Base-by-base conservation (phyloP, 768 basidiomycete genomes). In the Strobilomyces dryophilus region DNA sequence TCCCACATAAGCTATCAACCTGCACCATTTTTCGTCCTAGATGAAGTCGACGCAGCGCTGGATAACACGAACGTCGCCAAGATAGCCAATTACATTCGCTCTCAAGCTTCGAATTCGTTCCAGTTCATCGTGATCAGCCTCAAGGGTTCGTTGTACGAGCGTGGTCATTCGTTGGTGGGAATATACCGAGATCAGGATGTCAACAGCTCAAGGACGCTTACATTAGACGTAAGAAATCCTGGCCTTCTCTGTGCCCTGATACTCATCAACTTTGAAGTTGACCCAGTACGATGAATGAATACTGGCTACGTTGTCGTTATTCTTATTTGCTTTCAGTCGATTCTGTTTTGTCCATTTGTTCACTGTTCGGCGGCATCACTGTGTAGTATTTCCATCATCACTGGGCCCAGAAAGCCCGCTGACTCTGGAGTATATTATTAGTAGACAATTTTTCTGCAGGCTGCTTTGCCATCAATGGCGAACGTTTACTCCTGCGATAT, bases 51-150 rank as follows among this genome's bases (percentile, higher is more conserved):
- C 60, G 97, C 97, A 11, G 95, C 97, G 0, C 78, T 98, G 37
- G 95, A 98, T 73, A 95, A 98, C 67, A 97, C 94, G n/a, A 98
- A 99, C 59, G 95, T 98, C 4, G 90, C 92, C 35, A 92, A 94
- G 67, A 84, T 98, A 32, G 95, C 95, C 12, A 88, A 89, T 58
- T 99, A 98, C 65, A 94, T 97, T 59, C 82, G 89, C 3, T 73
- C 79, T 12, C 92, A 95, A 58, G 85, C 93, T 3, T 91, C 91
- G 0, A 81, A 85, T 42, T 69, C 76, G 2, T 95, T 98, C 79
- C 95, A 98, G 68, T 98, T 98, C 69, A 83, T 99, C 53, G 95
- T 98, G 51, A 99, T 99, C 75, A 94, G 92, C 67, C 76, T 98
- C 68, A 98, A 98, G 70, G 89, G 87, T 40, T 92, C 93, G 0